Conservation (phyloP, 495 filamentous ascomycete species). For the Saxophila tyrrhenica region DNA sequence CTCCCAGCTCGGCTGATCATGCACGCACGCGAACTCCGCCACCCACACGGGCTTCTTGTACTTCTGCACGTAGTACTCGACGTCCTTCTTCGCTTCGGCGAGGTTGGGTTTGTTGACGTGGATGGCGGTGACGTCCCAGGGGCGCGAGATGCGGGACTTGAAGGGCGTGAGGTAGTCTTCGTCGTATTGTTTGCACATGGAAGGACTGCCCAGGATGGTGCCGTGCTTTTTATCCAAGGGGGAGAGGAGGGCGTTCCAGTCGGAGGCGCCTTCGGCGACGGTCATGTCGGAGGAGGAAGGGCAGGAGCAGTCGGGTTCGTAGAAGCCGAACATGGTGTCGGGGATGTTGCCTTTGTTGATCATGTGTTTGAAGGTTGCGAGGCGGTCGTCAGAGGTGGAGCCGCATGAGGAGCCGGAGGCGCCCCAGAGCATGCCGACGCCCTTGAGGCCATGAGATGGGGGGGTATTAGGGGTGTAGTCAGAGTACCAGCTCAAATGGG, state of each 20-base stretch:
- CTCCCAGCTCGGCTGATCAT: conserved; percentile 13
- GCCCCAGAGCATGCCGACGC: conserved; percentile 17
- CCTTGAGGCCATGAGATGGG: conserved; percentile 7
- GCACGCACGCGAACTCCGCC: conserved; percentile 23
- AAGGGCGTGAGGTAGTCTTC: conserved; percentile 24
- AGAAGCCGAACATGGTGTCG: conserved; percentile 24
- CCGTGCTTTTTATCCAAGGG: conserved; percentile 8
- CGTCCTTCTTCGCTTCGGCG: conserved; percentile 16
- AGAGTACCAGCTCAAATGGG: conserved; percentile 17
- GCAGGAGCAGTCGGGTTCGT: conserved; percentile 25
- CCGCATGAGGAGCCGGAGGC: conserved; percentile 6
- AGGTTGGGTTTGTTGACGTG: conserved; percentile 23
- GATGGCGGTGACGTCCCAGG: conserved; percentile 23
- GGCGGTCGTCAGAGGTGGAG: conserved; percentile 10
- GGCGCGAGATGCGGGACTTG: conserved; percentile 1
- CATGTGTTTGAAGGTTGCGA: conserved; percentile 15
- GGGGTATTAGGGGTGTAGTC: conserved; percentile 18
- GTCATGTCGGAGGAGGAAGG: conserved; percentile 18
- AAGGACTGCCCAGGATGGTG: conserved; percentile 20
- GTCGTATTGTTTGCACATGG: conserved; percentile 22
- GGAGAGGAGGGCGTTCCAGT: conserved; percentile 20
- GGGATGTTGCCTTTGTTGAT: conserved; percentile 10
- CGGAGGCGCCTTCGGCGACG: conserved; percentile 12
- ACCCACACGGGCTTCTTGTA: conserved; percentile 25
- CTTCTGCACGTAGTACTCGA: conserved; percentile 22